Evolutionary conservation across 495 filamentous ascomycete species (phyloP), one percentile per base, ranked within the genome.

Genomic region (Annulohypoxylon moriforme): DNA sequence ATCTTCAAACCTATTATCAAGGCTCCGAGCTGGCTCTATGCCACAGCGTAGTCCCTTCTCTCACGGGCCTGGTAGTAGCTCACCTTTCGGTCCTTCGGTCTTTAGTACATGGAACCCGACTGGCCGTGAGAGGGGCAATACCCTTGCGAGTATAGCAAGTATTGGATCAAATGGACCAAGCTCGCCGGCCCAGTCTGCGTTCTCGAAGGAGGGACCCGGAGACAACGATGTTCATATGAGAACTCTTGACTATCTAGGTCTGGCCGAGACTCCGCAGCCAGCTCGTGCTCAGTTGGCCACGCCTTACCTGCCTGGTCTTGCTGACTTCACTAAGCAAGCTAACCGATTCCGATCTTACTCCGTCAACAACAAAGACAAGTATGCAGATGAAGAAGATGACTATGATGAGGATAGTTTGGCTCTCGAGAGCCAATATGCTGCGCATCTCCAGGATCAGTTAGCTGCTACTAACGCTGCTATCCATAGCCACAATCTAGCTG

Each of bases 341-440:
- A 98, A 92, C 79, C 88, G 96, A 49, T 94, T 98, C 81, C 89
- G 96, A 16, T 99, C 96, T 29, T 98, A 97, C 78, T 99, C 96
- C 20, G 96, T 99, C 52, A 98, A 99, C 79, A 96, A 96, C 42
- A 98, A 96, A 79, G 96, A 98, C 78, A 97, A 96, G 80, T 98
- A 98, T 75, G 96, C 92, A 0, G 94, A 97, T 63, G 94, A 97
- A 68, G 95, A 98, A 24, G 91, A 96, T 16, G 93, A 94, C 42
- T 92, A 90, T 56, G 91, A 91, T 52, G 89, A 91, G 11, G 88
- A 93, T 9, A 77, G 92, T 63, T 88, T 94, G 20, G 90, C 89
- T 11, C 87, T 89, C n/a, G 90, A 91, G 58, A 90, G 85, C 63
- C 88, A 90, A 24, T 92, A 91, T 69, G 89, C 89, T 42, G 89